A percentile compares a stretch with the other conserved stretches of the same genome.
Evolutionary conservation across 2,329 filamentous ascomycete genomes (phyloP).

Genomic region (Beauveria sp.): DNA sequence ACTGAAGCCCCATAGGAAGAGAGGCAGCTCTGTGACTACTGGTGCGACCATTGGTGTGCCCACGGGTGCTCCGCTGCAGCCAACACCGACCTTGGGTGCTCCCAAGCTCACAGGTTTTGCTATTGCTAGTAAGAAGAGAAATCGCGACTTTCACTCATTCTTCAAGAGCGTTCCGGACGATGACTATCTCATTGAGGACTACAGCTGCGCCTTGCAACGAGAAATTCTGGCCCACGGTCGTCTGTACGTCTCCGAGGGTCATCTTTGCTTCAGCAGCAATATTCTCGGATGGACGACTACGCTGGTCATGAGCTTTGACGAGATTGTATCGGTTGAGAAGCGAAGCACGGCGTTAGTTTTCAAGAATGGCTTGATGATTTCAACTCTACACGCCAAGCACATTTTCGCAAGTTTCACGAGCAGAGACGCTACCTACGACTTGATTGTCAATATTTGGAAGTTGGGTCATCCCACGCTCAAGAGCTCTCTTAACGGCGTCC

Average conservation of each 20-base stretch:
- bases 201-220: conserved; percentile 90
- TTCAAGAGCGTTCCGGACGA: conserved; percentile 98
- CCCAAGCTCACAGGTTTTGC: conserved; percentile 90
- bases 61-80: conserved; percentile 55
- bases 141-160: conserved; percentile 85
- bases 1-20: conserved; percentile 57
- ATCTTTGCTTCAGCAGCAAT: conserved; percentile 98
- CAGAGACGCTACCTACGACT: conserved; percentile 90
- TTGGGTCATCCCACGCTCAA: conserved; percentile 87
- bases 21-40: conserved; percentile 72
- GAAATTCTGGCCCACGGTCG: conserved; percentile 93
- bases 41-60: conserved; percentile 60
- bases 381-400: conserved; percentile 90
- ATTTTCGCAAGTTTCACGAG: conserved; percentile 93
- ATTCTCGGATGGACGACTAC: conserved; percentile 98
- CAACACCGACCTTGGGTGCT: conserved; percentile 47
- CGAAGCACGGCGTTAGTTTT: conserved; percentile 92
- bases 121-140: conserved; percentile 91
- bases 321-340: conserved; percentile 95
- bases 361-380: conserved; percentile 95
- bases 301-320: conserved; percentile 95
- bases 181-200: conserved; percentile 96
- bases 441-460: conserved; percentile 98
- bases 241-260: conserved; percentile 92
- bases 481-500: conserved; percentile 84